Evolutionary conservation across 331 rosid genomes (phyloP), one percentile per base, ranked within the genome.

Genomic region (Quercus tomentella): DNA sequence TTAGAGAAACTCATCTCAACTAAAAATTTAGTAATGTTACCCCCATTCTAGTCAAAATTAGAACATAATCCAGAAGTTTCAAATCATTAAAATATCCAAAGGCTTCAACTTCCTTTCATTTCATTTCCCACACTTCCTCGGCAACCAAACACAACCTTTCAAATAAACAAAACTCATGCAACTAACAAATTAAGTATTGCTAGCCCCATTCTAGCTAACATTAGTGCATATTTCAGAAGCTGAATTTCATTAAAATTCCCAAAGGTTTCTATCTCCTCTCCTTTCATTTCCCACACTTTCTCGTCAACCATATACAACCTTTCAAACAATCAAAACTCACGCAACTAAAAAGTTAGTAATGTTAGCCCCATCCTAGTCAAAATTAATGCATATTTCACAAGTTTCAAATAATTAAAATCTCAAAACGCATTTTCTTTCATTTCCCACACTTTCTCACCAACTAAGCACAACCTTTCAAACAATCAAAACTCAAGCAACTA

Each of bases 181-280:
- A 97, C 93, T 81, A 17, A 21, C 43, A 37, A 41, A 41, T 41
- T 8, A 2, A 8, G 12, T 8, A 41, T 8, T 41, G 11, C 45
- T 8, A 41, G 45, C 45, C 45, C 11, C 12, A 41, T 41, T 41
- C 12, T 41, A 8, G 45, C 70, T 28, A 12, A 57, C 68, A 49
- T 12, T 41, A 41, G 11, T 41, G 45, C 45, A 41, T 8, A 41
- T 41, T 41, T 41, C 3, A 41, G 45, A 41, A 33, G 30, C 65
- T 68, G 45, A 16, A 54, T 43, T 70, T 35, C 16, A 6, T 54
- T 62, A 21, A 56, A 72, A 51, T 35, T 89, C 90, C 98, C 98
- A 7, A 56, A 6, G 45, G 3, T 8, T 37, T 37, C 45, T 0
- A 41, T 41, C 45, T 8, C 45, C 45, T 8, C 3, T 8, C 45